Evolutionary conservation across 306 rosid genomes (phyloP).

Genomic region (Heteromeles arbutifolia): DNA sequence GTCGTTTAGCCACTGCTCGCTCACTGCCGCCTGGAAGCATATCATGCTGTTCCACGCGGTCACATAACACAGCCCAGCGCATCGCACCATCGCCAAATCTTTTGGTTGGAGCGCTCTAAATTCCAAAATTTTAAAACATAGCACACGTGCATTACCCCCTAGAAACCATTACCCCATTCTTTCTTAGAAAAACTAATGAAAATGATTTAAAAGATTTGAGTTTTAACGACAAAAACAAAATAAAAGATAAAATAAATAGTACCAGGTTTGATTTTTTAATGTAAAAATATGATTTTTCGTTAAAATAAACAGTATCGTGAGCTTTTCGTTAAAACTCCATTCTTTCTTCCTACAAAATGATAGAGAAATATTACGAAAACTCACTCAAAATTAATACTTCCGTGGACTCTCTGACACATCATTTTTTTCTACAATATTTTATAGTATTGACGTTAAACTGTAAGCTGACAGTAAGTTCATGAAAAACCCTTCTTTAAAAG

Average conservation of each 20-base stretch:
- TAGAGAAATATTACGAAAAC: too few species aligned
- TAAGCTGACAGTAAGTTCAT: rapidly evolving
- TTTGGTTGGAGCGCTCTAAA: constrained; percentile 28
- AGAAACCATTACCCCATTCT: background rate
- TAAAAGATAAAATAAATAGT: too few species aligned
- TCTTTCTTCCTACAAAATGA: too few species aligned
- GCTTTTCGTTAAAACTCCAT: too few species aligned
- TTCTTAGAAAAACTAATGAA: too few species aligned
- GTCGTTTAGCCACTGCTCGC: constrained; percentile 6
- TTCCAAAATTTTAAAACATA: constrained; percentile 10
- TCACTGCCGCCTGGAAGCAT: background rate
- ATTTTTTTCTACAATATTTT: too few species aligned
- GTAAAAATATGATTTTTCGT: too few species aligned
- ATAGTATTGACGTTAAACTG: rapidly evolving
- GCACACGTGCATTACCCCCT: constrained; percentile 47
- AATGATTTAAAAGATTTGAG: too few species aligned
- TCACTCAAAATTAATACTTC: too few species aligned
- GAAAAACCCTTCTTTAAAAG: rapidly evolving
- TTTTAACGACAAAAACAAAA: too few species aligned
- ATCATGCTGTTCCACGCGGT: constrained; percentile 20
- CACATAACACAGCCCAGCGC: background rate
- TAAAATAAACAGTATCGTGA: too few species aligned
- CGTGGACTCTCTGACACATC: rapidly evolving
- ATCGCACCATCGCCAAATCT: constrained; percentile 1
- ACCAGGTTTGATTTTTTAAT: too few species aligned